These are phyloP conservation scores for Kuraishia hungarica DNA, from an alignment of 805 yeast genomes.

Conservation along the genomic window DNA sequence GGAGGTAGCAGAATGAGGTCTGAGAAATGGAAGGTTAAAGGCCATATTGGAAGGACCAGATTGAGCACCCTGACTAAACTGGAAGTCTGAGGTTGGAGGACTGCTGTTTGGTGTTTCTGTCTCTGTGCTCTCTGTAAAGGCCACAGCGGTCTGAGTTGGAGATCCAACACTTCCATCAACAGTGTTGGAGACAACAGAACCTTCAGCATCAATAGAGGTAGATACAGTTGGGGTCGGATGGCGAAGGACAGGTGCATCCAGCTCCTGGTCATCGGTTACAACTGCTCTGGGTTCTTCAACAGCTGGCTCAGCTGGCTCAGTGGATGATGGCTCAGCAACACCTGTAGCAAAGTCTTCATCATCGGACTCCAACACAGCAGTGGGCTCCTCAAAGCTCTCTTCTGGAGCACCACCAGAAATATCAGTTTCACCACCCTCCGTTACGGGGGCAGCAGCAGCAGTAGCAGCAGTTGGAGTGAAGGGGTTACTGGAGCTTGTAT, in stretches of 20 bases:
- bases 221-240: background rate
- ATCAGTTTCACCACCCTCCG: constrained; percentile 8
- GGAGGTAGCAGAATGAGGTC: constrained; percentile 80
- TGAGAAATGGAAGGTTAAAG: constrained; percentile 33
- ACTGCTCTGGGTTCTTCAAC: background rate
- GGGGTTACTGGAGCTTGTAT: constrained; percentile 1
- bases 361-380: background rate
- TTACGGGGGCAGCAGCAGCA: background rate
- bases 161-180: constrained; percentile 11
- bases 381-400: background rate
- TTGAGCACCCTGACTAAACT: constrained; percentile 23
- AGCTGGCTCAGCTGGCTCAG: background rate
- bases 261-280: background rate
- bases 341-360: background rate
- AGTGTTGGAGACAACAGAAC: constrained; percentile 1
- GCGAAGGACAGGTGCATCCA: background rate
- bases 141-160: constrained; percentile 11
- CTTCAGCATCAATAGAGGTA: background rate
- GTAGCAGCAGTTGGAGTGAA: background rate
- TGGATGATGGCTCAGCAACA: background rate
- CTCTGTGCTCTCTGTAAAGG: constrained; percentile 1
- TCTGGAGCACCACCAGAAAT: constrained; percentile 11
- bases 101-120: constrained; percentile 39
- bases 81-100: constrained; percentile 39
- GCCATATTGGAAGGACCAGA: constrained; percentile 9